phyloP scores from a whole-genome alignment of 1,284 basidiomycete genomes.

The Pseudomicrostroma phylloplanum region DNA sequence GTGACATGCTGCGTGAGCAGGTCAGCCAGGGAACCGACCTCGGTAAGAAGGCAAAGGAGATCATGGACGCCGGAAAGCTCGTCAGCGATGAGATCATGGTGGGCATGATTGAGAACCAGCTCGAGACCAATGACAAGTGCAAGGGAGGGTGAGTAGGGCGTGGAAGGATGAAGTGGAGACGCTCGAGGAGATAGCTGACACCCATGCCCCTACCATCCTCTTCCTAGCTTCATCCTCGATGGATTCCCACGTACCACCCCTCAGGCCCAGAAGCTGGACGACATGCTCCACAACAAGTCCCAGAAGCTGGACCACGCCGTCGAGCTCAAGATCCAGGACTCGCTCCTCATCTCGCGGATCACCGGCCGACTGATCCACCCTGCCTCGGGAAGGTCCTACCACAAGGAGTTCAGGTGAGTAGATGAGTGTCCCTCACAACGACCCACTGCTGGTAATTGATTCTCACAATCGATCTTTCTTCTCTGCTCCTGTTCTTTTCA shows the following conservation, averaged over 20 bases:
- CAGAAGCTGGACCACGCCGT: constrained; percentile 82
- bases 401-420: constrained; percentile 68
- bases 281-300: constrained; percentile 73
- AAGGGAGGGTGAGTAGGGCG: constrained; percentile 74
- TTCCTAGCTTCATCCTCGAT: constrained; percentile 82
- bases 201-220: neutral
- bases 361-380: constrained; percentile 92
- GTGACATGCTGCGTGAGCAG: constrained; percentile 96
- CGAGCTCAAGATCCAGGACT: constrained; percentile 86
- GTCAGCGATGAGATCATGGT: constrained; percentile 97
- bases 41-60: constrained; percentile 87
- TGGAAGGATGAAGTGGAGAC: neutral
- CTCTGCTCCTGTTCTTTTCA: neutral
- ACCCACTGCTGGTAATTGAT: neutral
- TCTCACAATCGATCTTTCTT: neutral
- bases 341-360: constrained; percentile 91
- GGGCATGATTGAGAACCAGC: constrained; percentile 90
- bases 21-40: constrained; percentile 79
- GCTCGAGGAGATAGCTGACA: constrained; percentile 4
- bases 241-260: constrained; percentile 96
- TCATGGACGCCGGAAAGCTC: constrained; percentile 88
- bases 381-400: constrained; percentile 81
- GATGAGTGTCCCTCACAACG: constrained; percentile 59
- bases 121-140: constrained; percentile 86
- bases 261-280: constrained; percentile 94